Base-by-base conservation (phyloP, 2,329 filamentous ascomycete genomes). In the Stachybotrys echinatus region DNA sequence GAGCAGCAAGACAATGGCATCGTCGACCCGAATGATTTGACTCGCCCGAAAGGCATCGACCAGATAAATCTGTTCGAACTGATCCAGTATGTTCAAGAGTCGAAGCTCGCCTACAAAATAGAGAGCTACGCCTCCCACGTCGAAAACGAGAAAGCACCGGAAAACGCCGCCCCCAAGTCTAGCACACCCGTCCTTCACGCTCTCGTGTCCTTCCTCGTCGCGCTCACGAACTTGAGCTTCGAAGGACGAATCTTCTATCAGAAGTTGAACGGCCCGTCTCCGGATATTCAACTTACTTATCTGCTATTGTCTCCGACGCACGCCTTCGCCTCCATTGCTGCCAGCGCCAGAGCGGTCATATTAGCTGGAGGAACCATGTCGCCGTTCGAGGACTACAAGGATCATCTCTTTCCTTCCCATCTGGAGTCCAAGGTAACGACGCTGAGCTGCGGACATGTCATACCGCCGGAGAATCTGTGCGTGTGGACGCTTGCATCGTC, bases 301-400 rank as follows among this genome's bases (percentile, higher is more conserved):
- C 82, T 96, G 58, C 79, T 99, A 5, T 80, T 99, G 1, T 94
- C 96, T 27, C 92, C 94, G 1, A 92, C 92, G 0, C 85, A 92
- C 59, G 89, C 95, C 57, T 97, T 99, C 67, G 87, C 87, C 7
- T 88, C 92, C 12, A 87, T 97, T 47, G 89, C 92, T 2, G 84
- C 89, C 23, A 84, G 88, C 54, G 90, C 94, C 1, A 80, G 91
- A 51, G 89, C 92, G 2, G 88, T 99, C 4, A 87, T 99, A 40
- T 74, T 99, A 4, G 94, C 92, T 0, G 94, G 94, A 51, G 94
- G 94, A 20, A 99, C 94, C 22, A 97, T 99, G 94, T 95, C 94
- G 3, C 94, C 94, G 0, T 95, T 97, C 74, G 81, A 86, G 21
- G 94, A 97, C 69, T 99, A 96, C 68, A 84, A 80, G 34, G 79